Evolutionary conservation across 257 asterid species (phyloP).

Genomic region (Solanum chaucha): DNA sequence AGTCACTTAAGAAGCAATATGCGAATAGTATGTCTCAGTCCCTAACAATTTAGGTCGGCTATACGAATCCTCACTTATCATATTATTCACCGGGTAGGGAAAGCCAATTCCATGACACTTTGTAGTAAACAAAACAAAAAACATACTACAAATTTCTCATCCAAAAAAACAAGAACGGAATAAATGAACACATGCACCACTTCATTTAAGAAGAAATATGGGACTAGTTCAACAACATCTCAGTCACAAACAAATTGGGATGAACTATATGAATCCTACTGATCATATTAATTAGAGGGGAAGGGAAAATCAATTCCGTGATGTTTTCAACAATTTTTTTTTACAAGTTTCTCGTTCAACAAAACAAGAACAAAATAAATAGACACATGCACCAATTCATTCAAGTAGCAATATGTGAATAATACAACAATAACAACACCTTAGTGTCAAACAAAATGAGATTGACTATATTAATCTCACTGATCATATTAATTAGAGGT

Average conservation of each 20-base stretch:
- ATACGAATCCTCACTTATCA: not conserved
- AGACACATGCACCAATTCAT: not conserved
- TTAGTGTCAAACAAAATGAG: not conserved
- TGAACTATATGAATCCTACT: not conserved
- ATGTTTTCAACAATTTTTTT: constrained; percentile 26
- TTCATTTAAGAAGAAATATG: not conserved
- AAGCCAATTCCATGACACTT: constrained; percentile 72
- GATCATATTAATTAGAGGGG: constrained; percentile 1
- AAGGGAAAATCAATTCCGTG: constrained; percentile 84
- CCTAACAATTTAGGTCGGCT: not conserved
- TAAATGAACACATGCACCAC: constrained; percentile 7
- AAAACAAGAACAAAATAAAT: not conserved
- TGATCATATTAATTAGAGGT: constrained; percentile 2
- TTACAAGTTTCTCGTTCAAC: not conserved
- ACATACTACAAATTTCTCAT: constrained; percentile 1
- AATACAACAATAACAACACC: not conserved
- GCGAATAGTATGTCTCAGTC: not conserved
- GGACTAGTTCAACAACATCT: not conserved
- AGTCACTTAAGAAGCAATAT: not conserved
- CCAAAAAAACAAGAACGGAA: not conserved
- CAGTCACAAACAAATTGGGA: not conserved
- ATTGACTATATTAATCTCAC: not conserved
- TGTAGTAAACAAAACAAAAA: constrained; percentile 72
- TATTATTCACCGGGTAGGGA: constrained; percentile 26
- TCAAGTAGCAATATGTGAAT: not conserved